These are phyloP conservation scores for Sporothrix globosa DNA, from an alignment of 2,329 filamentous ascomycete species.

Conservation along the genomic window DNA sequence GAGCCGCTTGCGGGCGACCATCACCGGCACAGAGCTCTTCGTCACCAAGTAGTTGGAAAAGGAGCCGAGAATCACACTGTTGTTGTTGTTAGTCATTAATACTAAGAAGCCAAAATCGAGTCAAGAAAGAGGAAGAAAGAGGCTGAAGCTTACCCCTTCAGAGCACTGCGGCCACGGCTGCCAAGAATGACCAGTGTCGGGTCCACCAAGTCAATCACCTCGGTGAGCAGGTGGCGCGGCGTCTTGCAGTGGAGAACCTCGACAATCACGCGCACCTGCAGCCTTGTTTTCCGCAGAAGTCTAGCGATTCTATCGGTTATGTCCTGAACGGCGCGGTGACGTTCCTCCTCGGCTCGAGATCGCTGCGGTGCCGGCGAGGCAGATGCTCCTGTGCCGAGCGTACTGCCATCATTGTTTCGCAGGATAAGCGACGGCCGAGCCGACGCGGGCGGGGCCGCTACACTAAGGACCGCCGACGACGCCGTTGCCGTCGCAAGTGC, in stretches of 20 bases:
- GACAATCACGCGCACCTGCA: slow-evolving; percentile 91
- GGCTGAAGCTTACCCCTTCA: slow-evolving; percentile 74
- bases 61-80: slow-evolving; percentile 86
- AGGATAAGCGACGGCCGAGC: slow-evolving; percentile 44
- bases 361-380: slow-evolving; percentile 49
- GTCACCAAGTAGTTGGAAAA: slow-evolving; percentile 98
- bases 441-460: slow-evolving; percentile 42
- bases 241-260: slow-evolving; percentile 99
- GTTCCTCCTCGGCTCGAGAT: slow-evolving; percentile 72
- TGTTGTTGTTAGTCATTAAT: slow-evolving; percentile 14
- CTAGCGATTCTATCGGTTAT: slow-evolving; percentile 85
- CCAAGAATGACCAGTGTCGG: slow-evolving; percentile 93
- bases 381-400: slow-evolving; percentile 39
- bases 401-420: slow-evolving; percentile 43
- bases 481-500: slow-evolving; percentile 26
- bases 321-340: slow-evolving; percentile 76
- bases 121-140: slow-evolving; percentile 32
- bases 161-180: slow-evolving; percentile 83
- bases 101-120: slow-evolving; percentile 26
- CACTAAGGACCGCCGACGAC: slow-evolving; percentile 36
- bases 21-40: slow-evolving; percentile 94
- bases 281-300: slow-evolving; percentile 82
- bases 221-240: slow-evolving; percentile 91
- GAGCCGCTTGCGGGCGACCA: slow-evolving; percentile 92
- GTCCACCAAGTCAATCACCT: slow-evolving; percentile 91